phyloP scores from a whole-genome alignment of 208 protist genomes.

The Balamuthia mandrillaris region DNA sequence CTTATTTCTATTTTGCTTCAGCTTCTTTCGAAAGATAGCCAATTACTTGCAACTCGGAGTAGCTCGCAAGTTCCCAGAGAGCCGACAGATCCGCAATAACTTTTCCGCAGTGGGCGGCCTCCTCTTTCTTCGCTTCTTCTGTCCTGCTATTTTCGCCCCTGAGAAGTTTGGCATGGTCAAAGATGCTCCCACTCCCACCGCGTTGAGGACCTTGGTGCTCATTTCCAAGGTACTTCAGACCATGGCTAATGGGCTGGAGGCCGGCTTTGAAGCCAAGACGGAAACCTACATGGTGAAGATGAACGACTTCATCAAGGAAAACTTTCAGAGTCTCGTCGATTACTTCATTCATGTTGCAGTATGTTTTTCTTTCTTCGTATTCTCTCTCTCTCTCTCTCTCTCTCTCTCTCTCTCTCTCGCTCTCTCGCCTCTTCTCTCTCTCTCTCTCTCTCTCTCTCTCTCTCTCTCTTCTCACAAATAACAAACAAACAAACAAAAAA shows the following conservation, averaged over 20 bases:
- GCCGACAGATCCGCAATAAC: not conserved
- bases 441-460: too few relatives aligned
- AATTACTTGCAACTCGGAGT: not conserved
- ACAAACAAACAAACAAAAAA: too few relatives aligned
- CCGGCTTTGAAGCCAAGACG: conserved; percentile 6
- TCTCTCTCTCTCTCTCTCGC: too few relatives aligned
- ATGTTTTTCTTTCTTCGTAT: not conserved
- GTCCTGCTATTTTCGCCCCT: conserved; percentile 11
- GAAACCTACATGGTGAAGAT: conserved; percentile 6
- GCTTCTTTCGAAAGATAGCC: not conserved
- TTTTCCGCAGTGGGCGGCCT: conserved; percentile 10
- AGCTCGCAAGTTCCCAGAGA: not conserved
- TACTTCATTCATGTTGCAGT: not conserved
- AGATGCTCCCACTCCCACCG: not conserved
- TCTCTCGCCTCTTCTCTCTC: too few relatives aligned
- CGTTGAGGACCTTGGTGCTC: not conserved
- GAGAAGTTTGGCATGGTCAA: not conserved
- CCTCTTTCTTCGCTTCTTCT: conserved; percentile 26
- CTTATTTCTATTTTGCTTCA: not conserved
- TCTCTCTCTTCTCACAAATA: too few relatives aligned
- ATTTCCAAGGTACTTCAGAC: conserved; percentile 22
- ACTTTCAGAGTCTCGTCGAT: not conserved
- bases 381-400: too few relatives aligned
- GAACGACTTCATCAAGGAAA: not conserved
- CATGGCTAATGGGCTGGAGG: conserved; percentile 19